These are phyloP conservation scores for Scopulariopsis brevicaulis DNA, from an alignment of 2,329 filamentous ascomycete species.

Conservation along the genomic window DNA sequence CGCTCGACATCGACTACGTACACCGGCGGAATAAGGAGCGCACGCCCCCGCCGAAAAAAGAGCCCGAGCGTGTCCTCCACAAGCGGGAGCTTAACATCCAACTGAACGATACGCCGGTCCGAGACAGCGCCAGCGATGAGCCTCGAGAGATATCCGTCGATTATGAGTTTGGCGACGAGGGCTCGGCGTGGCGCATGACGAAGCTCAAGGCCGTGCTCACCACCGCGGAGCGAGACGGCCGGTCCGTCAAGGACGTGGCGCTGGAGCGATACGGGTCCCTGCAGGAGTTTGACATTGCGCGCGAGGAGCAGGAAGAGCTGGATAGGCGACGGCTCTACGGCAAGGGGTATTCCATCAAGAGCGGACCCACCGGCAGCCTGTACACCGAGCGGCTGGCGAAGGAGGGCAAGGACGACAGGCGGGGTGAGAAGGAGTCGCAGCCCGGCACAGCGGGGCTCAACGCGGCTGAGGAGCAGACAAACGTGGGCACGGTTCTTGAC, in stretches of 20 bases:
- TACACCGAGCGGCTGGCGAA: slow-evolving; percentile 64
- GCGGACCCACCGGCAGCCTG: slow-evolving; percentile 79
- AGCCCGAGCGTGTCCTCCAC: slow-evolving; percentile 62
- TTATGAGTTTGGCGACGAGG: slow-evolving; percentile 82
- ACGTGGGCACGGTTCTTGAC: not conserved
- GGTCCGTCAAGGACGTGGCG: slow-evolving; percentile 71
- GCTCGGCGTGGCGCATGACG: slow-evolving; percentile 93
- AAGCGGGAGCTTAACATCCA: slow-evolving; percentile 66
- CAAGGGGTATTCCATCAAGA: slow-evolving; percentile 70
- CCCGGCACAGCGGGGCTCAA: slow-evolving; percentile 11
- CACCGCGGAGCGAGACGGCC: slow-evolving; percentile 61
- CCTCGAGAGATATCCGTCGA: slow-evolving; percentile 41
- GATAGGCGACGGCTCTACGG: slow-evolving; percentile 78
- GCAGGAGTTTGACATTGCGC: slow-evolving; percentile 78
- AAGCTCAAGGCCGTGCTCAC: slow-evolving; percentile 81
- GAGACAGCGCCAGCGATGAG: slow-evolving; percentile 45
- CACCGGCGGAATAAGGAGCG: slow-evolving; percentile 39
- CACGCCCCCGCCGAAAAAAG: slow-evolving; percentile 43
- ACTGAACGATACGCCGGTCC: slow-evolving; percentile 35
- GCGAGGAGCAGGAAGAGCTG: slow-evolving; percentile 86
- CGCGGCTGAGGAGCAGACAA: not conserved
- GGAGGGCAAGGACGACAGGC: slow-evolving; percentile 32
- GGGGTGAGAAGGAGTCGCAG: slow-evolving; percentile 4
- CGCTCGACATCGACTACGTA: slow-evolving; percentile 74
- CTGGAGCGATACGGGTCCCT: slow-evolving; percentile 71